A percentile compares a stretch with the other conserved stretches of the same genome.
These are phyloP conservation scores for Bidens hawaiensis DNA, from an alignment of 140 eudicot genomes.

Conservation along the genomic window DNA sequence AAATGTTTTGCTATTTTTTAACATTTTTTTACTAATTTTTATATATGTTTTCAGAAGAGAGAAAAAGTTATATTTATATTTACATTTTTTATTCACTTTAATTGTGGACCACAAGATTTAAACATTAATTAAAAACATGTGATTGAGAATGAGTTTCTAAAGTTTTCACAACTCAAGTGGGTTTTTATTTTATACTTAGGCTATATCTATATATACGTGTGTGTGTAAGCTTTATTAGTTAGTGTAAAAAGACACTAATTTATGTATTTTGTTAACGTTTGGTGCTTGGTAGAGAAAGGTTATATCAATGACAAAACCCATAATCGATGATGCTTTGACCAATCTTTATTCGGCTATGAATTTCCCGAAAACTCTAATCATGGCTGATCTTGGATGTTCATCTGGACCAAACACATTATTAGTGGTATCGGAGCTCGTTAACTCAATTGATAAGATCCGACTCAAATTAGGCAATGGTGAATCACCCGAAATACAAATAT, in stretches of 20 bases:
- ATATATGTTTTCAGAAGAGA: too few species aligned
- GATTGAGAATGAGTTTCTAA: too few species aligned
- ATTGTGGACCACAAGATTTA: too few species aligned
- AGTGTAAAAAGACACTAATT: neutral
- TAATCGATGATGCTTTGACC: constrained; percentile 42
- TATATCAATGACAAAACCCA: constrained; percentile 49
- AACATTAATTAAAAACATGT: too few species aligned
- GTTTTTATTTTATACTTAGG: too few species aligned
- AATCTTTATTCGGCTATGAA: constrained; percentile 24
- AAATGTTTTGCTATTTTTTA: too few species aligned
- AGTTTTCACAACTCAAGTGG: too few species aligned
- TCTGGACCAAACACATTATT: constrained; percentile 70
- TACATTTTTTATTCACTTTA: too few species aligned
- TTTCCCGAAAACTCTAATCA: constrained; percentile 36
- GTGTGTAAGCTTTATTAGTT: neutral
- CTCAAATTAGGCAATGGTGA: constrained; percentile 12
- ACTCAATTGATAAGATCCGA: constrained; percentile 17
- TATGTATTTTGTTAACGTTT: neutral
- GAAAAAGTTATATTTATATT: too few species aligned
- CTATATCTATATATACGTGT: too few species aligned
- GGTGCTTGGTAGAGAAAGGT: constrained; percentile 34
- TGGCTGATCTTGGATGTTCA: constrained; percentile 75
- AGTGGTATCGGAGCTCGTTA: constrained; percentile 29
- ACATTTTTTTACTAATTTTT: too few species aligned
- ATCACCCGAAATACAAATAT: constrained; percentile 44